Percentiles rank a stretch among this genome's conserved stretches.
Evolutionary conservation across 2,329 filamentous ascomycete genomes (phyloP).

Genomic region (Trichoderma oligosporum): DNA sequence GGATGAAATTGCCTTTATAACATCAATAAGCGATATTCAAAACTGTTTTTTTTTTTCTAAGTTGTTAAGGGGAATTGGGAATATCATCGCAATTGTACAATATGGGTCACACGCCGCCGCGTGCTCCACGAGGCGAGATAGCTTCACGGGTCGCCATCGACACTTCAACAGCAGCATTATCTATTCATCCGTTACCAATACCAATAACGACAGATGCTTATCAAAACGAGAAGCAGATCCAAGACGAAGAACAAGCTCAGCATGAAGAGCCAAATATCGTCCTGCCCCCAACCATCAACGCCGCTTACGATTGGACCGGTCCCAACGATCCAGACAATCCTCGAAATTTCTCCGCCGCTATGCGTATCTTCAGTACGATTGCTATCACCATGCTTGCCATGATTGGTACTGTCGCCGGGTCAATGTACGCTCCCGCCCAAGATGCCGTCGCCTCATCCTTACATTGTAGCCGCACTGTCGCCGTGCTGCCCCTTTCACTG

Average conservation of each 20-base stretch:
- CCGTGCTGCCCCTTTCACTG: conserved; percentile 28
- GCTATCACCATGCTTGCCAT: conserved; percentile 69
- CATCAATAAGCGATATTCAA: background rate
- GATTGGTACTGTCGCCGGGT: conserved; percentile 32
- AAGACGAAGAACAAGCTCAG: conserved; percentile 18
- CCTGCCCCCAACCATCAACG: conserved; percentile 27
- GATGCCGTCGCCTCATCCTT: conserved; percentile 24
- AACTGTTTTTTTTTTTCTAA: background rate
- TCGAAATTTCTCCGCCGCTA: conserved; percentile 72
- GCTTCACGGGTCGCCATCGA: background rate
- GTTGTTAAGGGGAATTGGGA: background rate
- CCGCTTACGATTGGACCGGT: conserved; percentile 29
- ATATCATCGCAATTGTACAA: background rate
- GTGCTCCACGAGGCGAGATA: background rate
- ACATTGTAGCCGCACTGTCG: conserved; percentile 22
- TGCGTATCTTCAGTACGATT: conserved; percentile 76
- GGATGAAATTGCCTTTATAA: background rate
- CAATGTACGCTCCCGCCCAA: conserved; percentile 34
- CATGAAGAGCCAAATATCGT: conserved; percentile 11
- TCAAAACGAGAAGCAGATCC: background rate
- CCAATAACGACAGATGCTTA: background rate
- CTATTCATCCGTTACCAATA: no score
- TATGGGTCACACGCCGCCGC: background rate
- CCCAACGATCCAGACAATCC: conserved; percentile 70
- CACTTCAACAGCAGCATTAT: background rate